Percentiles rank a stretch among this genome's conserved stretches.
phyloP scores from a whole-genome alignment of 441 rosid genomes.

The Populus hybrid region DNA sequence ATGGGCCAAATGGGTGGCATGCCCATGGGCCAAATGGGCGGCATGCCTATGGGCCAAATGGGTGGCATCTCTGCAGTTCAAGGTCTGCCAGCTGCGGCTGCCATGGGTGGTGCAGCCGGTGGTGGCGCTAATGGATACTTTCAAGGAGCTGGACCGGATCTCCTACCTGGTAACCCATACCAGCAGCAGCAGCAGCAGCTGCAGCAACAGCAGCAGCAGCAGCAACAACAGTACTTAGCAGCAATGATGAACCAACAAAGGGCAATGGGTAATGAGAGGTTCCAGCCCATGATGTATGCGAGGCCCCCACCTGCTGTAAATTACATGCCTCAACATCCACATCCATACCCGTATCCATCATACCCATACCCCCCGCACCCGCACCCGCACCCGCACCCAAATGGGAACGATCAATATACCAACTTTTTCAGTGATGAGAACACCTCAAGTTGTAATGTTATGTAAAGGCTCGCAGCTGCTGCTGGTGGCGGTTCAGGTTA shows the following conservation, averaged over 20 bases:
- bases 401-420: conserved; percentile 46
- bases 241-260: conserved; percentile 83
- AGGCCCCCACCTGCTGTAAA: conserved; percentile 82
- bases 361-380: conserved; percentile 35
- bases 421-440: conserved; percentile 79
- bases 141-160: conserved; percentile 65
- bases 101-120: conserved; percentile 31
- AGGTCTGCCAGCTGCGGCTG: conserved; percentile 59
- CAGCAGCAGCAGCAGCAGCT: conserved; percentile 61
- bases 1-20: conserved; percentile 41
- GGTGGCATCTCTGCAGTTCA: conserved; percentile 60
- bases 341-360: conserved; percentile 40
- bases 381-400: conserved; percentile 11
- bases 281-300: conserved; percentile 92
- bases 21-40: conserved; percentile 48
- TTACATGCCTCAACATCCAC: conserved; percentile 60
- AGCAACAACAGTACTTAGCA: conserved; percentile 59
- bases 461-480: conserved; percentile 37
- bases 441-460: conserved; percentile 77
- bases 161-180: conserved; percentile 59
- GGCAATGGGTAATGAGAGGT: conserved; percentile 68
- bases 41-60: conserved; percentile 47
- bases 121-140: conserved; percentile 47
- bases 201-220: conserved; percentile 50
- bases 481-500: conserved; percentile 26